Conservation (phyloP, 345 rosid genomes). For the Boechera retrofracta region DNA sequence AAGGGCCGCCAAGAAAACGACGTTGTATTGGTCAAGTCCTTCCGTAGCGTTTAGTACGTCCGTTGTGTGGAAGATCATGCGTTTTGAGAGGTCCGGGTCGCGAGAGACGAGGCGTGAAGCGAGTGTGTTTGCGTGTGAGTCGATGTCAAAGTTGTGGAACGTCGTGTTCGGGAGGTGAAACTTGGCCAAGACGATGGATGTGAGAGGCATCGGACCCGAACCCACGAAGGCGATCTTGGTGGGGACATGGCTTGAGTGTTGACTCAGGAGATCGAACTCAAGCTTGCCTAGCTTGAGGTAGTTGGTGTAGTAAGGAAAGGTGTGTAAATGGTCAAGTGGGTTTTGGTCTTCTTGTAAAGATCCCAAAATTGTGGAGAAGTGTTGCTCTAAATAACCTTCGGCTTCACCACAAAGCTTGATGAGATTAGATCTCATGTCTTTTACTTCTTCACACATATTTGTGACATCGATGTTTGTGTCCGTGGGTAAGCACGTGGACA, state of each 20-base stretch:
- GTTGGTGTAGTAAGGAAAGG: constrained; percentile 80
- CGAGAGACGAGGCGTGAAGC: constrained; percentile 54
- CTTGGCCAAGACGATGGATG: constrained; percentile 75
- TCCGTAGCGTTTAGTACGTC: constrained; percentile 62
- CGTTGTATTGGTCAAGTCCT: constrained; percentile 66
- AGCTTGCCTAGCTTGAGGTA: constrained; percentile 77
- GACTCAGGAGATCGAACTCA: constrained; percentile 60
- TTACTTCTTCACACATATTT: constrained; percentile 53
- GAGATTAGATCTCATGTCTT: constrained; percentile 69
- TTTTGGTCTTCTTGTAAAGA: constrained; percentile 51
- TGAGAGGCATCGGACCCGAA: constrained; percentile 85
- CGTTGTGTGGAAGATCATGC: constrained; percentile 74
- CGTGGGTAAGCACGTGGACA: constrained; percentile 77
- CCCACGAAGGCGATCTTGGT: constrained; percentile 74
- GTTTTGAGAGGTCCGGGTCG: constrained; percentile 62
- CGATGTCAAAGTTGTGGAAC: constrained; percentile 85
- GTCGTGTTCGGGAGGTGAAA: constrained; percentile 60
- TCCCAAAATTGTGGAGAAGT: constrained; percentile 66
- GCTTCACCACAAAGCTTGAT: constrained; percentile 78
- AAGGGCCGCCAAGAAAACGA: constrained; percentile 89
- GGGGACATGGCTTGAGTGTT: constrained; percentile 47
- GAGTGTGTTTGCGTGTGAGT: constrained; percentile 61
- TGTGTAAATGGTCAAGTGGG: constrained; percentile 65
- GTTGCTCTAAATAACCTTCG: constrained; percentile 71
- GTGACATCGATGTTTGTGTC: constrained; percentile 63